These are phyloP conservation scores for Nepenthes gracilis DNA, from an alignment of 148 eudicot species.

Conservation along the genomic window DNA sequence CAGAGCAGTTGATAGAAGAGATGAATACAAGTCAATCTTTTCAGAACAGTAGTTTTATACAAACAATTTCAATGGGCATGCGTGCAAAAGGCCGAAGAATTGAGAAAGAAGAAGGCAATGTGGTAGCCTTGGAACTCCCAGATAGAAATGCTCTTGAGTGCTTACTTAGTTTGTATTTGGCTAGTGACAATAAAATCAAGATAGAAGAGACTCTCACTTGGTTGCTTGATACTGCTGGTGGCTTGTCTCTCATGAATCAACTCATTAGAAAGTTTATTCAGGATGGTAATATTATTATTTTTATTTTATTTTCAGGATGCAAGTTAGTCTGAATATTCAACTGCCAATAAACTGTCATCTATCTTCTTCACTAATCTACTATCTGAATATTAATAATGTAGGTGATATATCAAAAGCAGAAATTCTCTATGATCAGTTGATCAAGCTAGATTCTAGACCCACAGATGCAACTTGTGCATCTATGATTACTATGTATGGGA, in stretches of 20 bases:
- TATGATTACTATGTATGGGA: constrained; percentile 52
- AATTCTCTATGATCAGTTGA: constrained; percentile 34
- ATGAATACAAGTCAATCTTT: constrained; percentile 16
- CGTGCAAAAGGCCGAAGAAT: constrained; percentile 16
- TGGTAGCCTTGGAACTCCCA: constrained; percentile 23
- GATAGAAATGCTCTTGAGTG: constrained; percentile 41
- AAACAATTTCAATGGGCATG: constrained; percentile 27
- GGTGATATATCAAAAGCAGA: constrained; percentile 50
- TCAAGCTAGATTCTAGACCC: constrained; percentile 34
- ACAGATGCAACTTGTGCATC: constrained; percentile 48
- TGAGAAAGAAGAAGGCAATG: constrained; percentile 11
- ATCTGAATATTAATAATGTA: constrained; percentile 11
- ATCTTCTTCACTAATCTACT: neutral
- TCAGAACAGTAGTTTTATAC: constrained; percentile 31
- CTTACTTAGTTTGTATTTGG: constrained; percentile 46
- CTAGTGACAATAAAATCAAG: constrained; percentile 23
- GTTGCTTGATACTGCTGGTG: constrained; percentile 47
- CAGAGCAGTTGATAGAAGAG: constrained; percentile 44
- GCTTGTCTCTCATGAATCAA: constrained; percentile 45
- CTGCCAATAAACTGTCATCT: neutral
- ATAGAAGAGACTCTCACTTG: constrained; percentile 28
- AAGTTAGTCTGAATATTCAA: neutral
- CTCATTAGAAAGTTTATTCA: constrained; percentile 39
- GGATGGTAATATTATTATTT: constrained; percentile 31
- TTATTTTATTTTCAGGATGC: neutral